Evolutionary conservation across 768 basidiomycete genomes (phyloP).

Genomic region (Tubosaeta sp.): DNA sequence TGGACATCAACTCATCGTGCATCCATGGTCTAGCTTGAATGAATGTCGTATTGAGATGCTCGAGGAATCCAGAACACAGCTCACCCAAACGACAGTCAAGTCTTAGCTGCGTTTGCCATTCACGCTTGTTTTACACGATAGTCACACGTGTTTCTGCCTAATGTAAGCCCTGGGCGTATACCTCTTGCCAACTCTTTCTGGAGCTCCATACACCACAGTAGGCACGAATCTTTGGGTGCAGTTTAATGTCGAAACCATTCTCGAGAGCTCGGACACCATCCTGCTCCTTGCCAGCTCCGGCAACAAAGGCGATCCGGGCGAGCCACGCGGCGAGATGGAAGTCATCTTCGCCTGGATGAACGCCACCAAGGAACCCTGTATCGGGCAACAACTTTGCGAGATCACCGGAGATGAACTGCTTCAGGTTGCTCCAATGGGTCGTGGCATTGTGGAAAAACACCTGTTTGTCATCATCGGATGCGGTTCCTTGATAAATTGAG

Average conservation of each 20-base stretch:
- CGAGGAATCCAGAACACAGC: slow-evolving; percentile 48
- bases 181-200: slow-evolving; percentile 44
- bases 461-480: slow-evolving; percentile 31
- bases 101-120: neutral
- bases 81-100: slow-evolving; percentile 20
- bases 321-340: slow-evolving; percentile 55
- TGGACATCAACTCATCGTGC: neutral
- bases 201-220: slow-evolving; percentile 45
- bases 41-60: slow-evolving; percentile 66
- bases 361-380: slow-evolving; percentile 46
- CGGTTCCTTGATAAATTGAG: slow-evolving; percentile 39
- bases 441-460: slow-evolving; percentile 38
- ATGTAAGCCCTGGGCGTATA: slow-evolving; percentile 43
- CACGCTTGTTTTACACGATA: neutral
- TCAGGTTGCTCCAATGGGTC: slow-evolving; percentile 37
- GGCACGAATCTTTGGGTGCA: slow-evolving; percentile 35
- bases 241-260: slow-evolving; percentile 33
- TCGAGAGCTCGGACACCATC: slow-evolving; percentile 38
- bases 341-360: slow-evolving; percentile 47
- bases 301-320: slow-evolving; percentile 39
- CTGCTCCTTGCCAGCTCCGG: slow-evolving; percentile 34
- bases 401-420: slow-evolving; percentile 35
- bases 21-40: slow-evolving; percentile 40
- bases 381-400: slow-evolving; percentile 40
- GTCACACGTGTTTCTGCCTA: slow-evolving; percentile 15